Conservation (phyloP, 495 filamentous ascomycete species). For the Aspergillus taichungensis region DNA sequence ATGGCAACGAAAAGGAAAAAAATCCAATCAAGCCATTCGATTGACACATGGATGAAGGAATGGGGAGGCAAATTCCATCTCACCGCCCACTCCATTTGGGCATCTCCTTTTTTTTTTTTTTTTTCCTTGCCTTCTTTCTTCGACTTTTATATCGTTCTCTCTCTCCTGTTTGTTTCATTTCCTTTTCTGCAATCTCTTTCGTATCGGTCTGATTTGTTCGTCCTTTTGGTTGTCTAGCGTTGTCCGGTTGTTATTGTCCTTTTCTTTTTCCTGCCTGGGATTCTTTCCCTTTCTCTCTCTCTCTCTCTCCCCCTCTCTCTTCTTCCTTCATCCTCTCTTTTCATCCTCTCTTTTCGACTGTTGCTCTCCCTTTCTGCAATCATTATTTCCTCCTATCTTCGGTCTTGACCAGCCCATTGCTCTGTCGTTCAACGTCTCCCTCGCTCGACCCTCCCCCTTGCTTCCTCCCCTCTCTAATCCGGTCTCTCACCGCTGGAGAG, state of each 20-base stretch:
- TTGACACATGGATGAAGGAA: conserved; percentile 30
- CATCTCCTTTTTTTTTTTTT: conserved; percentile 5
- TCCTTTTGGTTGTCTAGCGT: background rate
- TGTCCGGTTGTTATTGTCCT: conserved; percentile 2
- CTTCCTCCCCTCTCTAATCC: conserved; percentile 3
- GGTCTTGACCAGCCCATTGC: background rate
- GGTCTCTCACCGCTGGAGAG: background rate
- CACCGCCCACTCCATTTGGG: conserved; percentile 1
- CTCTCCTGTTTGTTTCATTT: conserved; percentile 1
- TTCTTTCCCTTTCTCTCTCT: conserved; percentile 10
- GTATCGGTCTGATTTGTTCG: background rate
- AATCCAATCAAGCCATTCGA: background rate
- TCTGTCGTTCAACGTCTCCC: background rate
- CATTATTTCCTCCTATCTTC: background rate
- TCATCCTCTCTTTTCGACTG: background rate
- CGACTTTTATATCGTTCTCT: conserved; percentile 7
- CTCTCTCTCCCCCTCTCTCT: conserved; percentile 3
- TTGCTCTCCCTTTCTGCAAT: background rate
- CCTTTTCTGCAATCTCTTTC: background rate
- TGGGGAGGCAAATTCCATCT: conserved; percentile 46
- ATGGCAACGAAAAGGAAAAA: background rate
- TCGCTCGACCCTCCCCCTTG: conserved; percentile 7
- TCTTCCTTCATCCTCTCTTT: conserved; percentile 5
- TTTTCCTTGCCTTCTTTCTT: conserved; percentile 27
- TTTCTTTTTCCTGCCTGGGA: conserved; percentile 4